Evolutionary conservation across 768 basidiomycete genomes (phyloP).

Genomic region (Flagelloscypha sp.): DNA sequence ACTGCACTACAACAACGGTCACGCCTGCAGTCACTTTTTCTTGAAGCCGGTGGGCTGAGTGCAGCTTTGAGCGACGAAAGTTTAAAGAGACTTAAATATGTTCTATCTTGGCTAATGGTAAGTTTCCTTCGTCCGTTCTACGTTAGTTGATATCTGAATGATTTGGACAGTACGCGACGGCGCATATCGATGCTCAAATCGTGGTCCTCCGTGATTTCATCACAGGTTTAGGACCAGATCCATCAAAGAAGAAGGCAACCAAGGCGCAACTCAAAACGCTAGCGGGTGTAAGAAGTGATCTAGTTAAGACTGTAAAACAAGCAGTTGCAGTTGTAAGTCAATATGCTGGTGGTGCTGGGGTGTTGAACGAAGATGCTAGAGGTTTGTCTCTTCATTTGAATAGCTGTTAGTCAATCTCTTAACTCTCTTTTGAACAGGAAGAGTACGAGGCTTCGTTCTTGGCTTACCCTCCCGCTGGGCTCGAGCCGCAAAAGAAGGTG

Average conservation of each 20-base stretch:
- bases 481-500: constrained; percentile 25
- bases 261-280: constrained; percentile 58
- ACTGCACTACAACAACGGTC: constrained; percentile 56
- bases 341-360: constrained; percentile 70
- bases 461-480: constrained; percentile 81
- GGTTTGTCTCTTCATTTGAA: too few relatives aligned
- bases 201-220: constrained; percentile 79
- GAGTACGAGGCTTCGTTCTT: constrained; percentile 71
- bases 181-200: constrained; percentile 83
- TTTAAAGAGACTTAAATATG: constrained; percentile 79
- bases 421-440: too few relatives aligned
- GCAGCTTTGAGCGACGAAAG: constrained; percentile 88
- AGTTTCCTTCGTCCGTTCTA: constrained; percentile 16
- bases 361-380: background rate
- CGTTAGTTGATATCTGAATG: constrained; percentile 4
- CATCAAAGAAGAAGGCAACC: constrained; percentile 17
- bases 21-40: constrained; percentile 75
- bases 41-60: constrained; percentile 82
- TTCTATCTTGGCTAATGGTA: constrained; percentile 83
- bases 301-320: constrained; percentile 83
- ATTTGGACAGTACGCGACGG: constrained; percentile 64
- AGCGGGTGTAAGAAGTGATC: constrained; percentile 64
- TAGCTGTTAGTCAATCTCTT: background rate
- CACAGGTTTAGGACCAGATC: constrained; percentile 25
- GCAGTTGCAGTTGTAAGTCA: constrained; percentile 82